Evolutionary conservation across 495 filamentous ascomycete genomes (phyloP).

Genomic region (Podospora pseudocomata): DNA sequence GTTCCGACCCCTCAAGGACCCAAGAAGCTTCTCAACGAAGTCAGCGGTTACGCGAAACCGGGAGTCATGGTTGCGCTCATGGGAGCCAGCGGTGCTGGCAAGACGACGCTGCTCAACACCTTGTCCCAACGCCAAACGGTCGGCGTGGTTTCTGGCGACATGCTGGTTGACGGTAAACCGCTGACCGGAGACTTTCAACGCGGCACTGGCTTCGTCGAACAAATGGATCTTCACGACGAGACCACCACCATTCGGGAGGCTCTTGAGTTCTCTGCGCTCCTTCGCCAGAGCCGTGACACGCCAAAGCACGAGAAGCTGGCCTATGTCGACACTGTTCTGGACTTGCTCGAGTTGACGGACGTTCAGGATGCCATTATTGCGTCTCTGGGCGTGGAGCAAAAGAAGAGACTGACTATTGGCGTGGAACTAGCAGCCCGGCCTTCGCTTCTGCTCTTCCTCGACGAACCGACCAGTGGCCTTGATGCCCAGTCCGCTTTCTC

Average conservation of each 20-base stretch:
- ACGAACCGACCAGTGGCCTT: conserved; percentile 79
- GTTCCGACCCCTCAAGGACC: conserved; percentile 62
- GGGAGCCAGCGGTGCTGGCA: conserved; percentile 81
- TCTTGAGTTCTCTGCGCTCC: conserved; percentile 71
- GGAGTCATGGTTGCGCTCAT: conserved; percentile 78
- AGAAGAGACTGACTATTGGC: conserved; percentile 76
- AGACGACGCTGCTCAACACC: conserved; percentile 63
- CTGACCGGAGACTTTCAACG: conserved; percentile 72
- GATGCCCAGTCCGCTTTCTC: conserved; percentile 81
- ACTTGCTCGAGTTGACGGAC: conserved; percentile 74
- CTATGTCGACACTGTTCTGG: conserved; percentile 86
- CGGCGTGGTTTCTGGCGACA: conserved; percentile 68
- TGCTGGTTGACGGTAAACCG: conserved; percentile 72
- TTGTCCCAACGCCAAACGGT: conserved; percentile 71
- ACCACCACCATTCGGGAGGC: conserved; percentile 85
- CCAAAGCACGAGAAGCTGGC: conserved; percentile 68
- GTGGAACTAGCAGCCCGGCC: conserved; percentile 91
- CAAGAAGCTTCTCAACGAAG: conserved; percentile 58
- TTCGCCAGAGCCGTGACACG: conserved; percentile 68
- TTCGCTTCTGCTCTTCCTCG: conserved; percentile 68
- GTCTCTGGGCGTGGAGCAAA: conserved; percentile 61
- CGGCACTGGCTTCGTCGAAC: conserved; percentile 79
- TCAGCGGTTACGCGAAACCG: conserved; percentile 76
- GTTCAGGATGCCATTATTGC: conserved; percentile 81
- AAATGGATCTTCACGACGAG: conserved; percentile 80